phyloP scores from a whole-genome alignment of 1,284 basidiomycete genomes.

The Pseudozyma hubeiensis region DNA sequence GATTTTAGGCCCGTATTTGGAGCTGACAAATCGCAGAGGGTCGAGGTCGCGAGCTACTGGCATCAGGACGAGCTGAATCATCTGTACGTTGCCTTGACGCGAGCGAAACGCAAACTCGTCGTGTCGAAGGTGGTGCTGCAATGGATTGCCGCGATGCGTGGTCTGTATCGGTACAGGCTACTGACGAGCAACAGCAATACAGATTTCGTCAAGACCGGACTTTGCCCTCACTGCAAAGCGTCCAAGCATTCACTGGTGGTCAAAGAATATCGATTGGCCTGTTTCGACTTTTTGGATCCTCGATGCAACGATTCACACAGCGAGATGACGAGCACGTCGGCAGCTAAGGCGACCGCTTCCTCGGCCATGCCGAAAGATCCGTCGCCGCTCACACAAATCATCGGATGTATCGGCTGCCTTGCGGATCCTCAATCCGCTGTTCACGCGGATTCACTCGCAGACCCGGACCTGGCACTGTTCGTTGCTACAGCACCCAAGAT shows the following conservation, averaged over 20 bases:
- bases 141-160: slow-evolving; percentile 56
- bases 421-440: slow-evolving; percentile 7
- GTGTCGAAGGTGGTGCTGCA: slow-evolving; percentile 40
- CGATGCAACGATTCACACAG: slow-evolving; percentile 12
- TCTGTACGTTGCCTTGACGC: slow-evolving; percentile 60
- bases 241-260: slow-evolving; percentile 35
- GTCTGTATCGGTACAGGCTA: slow-evolving; percentile 36
- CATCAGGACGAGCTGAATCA: slow-evolving; percentile 61
- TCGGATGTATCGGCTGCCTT: slow-evolving; percentile 36
- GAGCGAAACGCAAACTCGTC: slow-evolving; percentile 53
- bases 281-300: slow-evolving; percentile 44
- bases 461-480: slow-evolving; percentile 31
- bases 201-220: slow-evolving; percentile 18
- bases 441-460: slow-evolving; percentile 15
- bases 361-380: slow-evolving; percentile 7
- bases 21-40: slow-evolving; percentile 22
- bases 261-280: slow-evolving; percentile 26
- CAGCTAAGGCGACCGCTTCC: neutral
- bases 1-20: slow-evolving; percentile 57
- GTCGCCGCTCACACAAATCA: slow-evolving; percentile 8
- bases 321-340: neutral
- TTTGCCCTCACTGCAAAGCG: slow-evolving; percentile 33
- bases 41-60: slow-evolving; percentile 43
- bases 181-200: slow-evolving; percentile 24
- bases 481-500: slow-evolving; percentile 39